Percentiles rank a stretch among this genome's conserved stretches.
Evolutionary conservation across 345 rosid genomes (phyloP).

Genomic region (Populus simonii): DNA sequence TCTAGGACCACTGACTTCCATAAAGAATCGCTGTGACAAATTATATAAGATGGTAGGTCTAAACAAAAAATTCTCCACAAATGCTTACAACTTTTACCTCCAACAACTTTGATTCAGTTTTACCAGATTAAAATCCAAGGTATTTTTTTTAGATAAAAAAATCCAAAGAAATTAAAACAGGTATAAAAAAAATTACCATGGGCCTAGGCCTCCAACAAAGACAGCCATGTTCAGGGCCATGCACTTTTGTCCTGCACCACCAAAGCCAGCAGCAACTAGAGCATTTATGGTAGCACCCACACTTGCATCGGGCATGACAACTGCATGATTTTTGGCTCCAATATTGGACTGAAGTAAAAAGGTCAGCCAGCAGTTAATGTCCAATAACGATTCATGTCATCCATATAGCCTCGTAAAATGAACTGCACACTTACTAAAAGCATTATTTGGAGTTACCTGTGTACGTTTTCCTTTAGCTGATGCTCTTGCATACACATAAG

Average conservation of each 20-base stretch:
- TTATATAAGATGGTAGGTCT: background rate
- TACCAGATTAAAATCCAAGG: background rate
- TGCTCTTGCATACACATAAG: constrained; percentile 35
- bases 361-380: constrained; percentile 21
- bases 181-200: constrained; percentile 36
- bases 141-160: background rate
- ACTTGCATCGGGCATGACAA: constrained; percentile 70
- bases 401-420: background rate
- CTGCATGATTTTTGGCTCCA: constrained; percentile 52
- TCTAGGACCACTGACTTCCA: background rate
- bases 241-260: constrained; percentile 64
- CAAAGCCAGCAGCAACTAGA: constrained; percentile 57
- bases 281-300: constrained; percentile 54
- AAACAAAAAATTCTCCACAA: background rate
- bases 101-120: background rate
- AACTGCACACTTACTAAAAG: background rate
- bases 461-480: constrained; percentile 37
- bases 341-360: constrained; percentile 39
- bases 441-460: constrained; percentile 29
- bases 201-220: constrained; percentile 51
- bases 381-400: background rate
- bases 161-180: background rate
- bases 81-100: constrained; percentile 5
- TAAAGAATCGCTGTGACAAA: background rate
- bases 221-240: constrained; percentile 43